Evolutionary conservation across 305 asterid species (phyloP).

Genomic region (Vinca major): DNA sequence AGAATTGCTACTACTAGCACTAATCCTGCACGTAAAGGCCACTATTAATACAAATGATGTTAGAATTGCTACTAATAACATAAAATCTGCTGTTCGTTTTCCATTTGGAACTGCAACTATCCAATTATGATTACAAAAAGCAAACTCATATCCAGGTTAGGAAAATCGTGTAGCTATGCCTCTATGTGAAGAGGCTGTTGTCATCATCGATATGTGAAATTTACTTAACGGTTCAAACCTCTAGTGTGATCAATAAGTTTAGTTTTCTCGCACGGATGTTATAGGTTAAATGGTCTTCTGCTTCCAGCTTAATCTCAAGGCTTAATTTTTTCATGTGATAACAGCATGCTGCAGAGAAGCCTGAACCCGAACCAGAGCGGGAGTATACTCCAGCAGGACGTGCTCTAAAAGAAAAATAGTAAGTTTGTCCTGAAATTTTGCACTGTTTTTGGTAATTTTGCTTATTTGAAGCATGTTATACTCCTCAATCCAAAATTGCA

Average conservation of each 20-base stretch:
- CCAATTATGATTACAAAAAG: neutral
- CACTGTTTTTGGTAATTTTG: neutral
- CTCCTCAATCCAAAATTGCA: too few relatives aligned
- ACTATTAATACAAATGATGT: neutral
- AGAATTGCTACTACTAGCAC: too few relatives aligned
- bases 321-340: slow-evolving; percentile 16
- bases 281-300: slow-evolving; percentile 7
- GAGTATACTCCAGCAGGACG: slow-evolving; percentile 75
- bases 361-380: slow-evolving; percentile 51
- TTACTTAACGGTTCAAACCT: neutral
- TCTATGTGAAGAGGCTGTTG: neutral
- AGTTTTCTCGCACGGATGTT: neutral
- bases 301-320: slow-evolving; percentile 1
- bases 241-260: neutral
- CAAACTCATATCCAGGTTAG: neutral
- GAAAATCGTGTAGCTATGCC: neutral
- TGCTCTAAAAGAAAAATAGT: slow-evolving; percentile 78
- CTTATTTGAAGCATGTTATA: neutral
- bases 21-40: too few relatives aligned
- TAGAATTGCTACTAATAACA: too few relatives aligned
- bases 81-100: neutral
- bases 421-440: slow-evolving; percentile 29
- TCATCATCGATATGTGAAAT: neutral
- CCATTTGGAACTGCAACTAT: neutral
- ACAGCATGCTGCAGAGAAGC: slow-evolving; percentile 50